These are phyloP conservation scores for Phytophthora palmivora DNA, from an alignment of 352 stramenopile genomes.

Conservation along the genomic window DNA sequence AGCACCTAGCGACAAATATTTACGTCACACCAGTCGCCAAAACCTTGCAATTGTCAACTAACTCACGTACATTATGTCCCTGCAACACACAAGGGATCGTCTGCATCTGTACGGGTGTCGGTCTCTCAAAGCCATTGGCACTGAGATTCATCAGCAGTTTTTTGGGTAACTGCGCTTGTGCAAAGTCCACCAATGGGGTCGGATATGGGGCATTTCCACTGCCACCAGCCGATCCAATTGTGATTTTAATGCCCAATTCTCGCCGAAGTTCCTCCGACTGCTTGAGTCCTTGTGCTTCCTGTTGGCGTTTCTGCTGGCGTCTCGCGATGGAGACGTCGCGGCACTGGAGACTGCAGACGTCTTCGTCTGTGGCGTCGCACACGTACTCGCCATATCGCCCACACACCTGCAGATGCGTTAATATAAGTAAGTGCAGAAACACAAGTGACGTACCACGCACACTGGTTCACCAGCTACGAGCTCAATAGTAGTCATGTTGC, in stretches of 20 bases:
- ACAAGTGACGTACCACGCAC: slow-evolving; percentile 45
- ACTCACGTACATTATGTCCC: slow-evolving; percentile 46
- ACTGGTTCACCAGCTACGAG: slow-evolving; percentile 48
- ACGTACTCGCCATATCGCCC: slow-evolving; percentile 80
- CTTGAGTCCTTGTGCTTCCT: slow-evolving; percentile 3
- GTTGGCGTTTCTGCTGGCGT: slow-evolving; percentile 3
- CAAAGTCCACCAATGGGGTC: slow-evolving; percentile 31
- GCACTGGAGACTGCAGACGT: slow-evolving; percentile 87
- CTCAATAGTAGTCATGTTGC: too few relatives aligned
- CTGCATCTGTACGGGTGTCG: slow-evolving; percentile 84
- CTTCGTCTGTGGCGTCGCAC: slow-evolving; percentile 81
- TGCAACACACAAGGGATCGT: slow-evolving; percentile 58
- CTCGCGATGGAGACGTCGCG: slow-evolving; percentile 51
- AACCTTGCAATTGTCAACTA: not conserved
- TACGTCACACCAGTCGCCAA: not conserved
- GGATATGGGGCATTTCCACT: slow-evolving; percentile 2
- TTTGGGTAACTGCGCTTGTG: slow-evolving; percentile 36
- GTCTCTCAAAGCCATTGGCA: slow-evolving; percentile 39
- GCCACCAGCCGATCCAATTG: not conserved
- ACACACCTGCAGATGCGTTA: slow-evolving; percentile 55
- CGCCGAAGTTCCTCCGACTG: slow-evolving; percentile 29
- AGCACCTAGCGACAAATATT: slow-evolving; percentile 44
- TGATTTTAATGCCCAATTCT: slow-evolving; percentile 43
- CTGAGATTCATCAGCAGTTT: slow-evolving; percentile 53
- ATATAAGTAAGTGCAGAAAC: slow-evolving; percentile 1